Evolutionary conservation across 306 rosid genomes (phyloP).

Genomic region (Ammopiptanthus mongolicus): DNA sequence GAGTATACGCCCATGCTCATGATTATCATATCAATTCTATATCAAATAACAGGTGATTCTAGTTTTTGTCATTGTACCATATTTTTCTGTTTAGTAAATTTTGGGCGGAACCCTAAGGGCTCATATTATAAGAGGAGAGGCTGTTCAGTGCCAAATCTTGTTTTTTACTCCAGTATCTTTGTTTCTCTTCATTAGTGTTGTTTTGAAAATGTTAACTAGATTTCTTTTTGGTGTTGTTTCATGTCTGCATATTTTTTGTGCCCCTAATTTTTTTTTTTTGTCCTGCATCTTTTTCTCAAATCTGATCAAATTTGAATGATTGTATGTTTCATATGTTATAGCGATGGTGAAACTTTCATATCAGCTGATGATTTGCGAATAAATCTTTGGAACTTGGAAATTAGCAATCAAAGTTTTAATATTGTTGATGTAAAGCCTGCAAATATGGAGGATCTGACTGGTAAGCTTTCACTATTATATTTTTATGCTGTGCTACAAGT

Average conservation of each 20-base stretch:
- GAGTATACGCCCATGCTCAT: constrained; percentile 99
- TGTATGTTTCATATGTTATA: constrained; percentile 28
- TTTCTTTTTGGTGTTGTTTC: background rate
- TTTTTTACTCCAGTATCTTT: background rate
- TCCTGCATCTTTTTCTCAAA: constrained; percentile 10
- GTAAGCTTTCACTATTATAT: constrained; percentile 43
- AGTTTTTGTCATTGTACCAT: background rate
- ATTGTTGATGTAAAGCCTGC: constrained; percentile 98
- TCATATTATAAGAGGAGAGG: background rate
- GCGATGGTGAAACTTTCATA: constrained; percentile 98
- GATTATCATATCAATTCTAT: constrained; percentile 98
- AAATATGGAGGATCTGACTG: constrained; percentile 98
- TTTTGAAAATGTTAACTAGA: background rate
- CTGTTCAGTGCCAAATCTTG: background rate
- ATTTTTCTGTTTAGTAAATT: background rate
- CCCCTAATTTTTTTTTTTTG: background rate
- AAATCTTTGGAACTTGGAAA: constrained; percentile 98
- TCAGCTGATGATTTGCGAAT: constrained; percentile 98
- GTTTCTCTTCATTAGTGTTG: background rate
- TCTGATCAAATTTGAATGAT: constrained; percentile 24
- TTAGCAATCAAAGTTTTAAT: constrained; percentile 96
- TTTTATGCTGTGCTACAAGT: background rate
- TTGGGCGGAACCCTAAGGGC: background rate
- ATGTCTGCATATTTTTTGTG: background rate
- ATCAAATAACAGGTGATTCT: constrained; percentile 88